A percentile compares a stretch with the other conserved stretches of the same genome.
Conservation (phyloP, 345 rosid genomes). For the Populus nigra region DNA sequence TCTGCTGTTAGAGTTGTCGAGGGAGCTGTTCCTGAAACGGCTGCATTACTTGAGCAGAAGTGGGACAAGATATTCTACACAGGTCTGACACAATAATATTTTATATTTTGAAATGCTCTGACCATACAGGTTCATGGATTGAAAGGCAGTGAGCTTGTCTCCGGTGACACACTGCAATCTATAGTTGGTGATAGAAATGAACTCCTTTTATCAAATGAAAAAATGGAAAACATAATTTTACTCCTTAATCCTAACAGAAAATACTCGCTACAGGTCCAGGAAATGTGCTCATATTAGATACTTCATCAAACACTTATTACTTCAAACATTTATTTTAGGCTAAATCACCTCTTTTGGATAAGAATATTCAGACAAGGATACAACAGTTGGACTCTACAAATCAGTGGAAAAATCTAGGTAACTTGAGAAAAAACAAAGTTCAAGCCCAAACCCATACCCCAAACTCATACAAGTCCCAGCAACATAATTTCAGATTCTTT, state of each 20-base stretch:
- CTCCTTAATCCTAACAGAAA: background rate
- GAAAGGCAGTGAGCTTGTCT: background rate
- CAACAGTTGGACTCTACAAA: background rate
- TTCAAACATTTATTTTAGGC: background rate
- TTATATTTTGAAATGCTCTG: background rate
- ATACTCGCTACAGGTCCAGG: background rate
- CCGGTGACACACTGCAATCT: background rate
- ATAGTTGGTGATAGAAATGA: background rate
- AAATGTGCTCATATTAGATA: background rate
- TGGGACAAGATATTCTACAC: constrained; percentile 61
- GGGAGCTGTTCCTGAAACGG: constrained; percentile 45
- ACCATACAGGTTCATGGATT: background rate
- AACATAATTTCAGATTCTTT: background rate
- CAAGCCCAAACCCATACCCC: background rate
- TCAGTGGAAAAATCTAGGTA: background rate
- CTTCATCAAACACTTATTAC: background rate
- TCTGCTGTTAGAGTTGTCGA: constrained; percentile 36
- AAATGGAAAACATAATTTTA: background rate
- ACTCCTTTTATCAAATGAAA: background rate
- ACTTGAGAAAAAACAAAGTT: background rate
- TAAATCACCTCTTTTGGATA: background rate
- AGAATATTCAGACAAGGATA: background rate
- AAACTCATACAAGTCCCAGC: background rate
- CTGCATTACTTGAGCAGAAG: constrained; percentile 44
- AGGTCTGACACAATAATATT: constrained; percentile 24